Evolutionary conservation across 169 alveolate genomes (phyloP).

Genomic region (Haemoproteus tartakovskyi): DNA sequence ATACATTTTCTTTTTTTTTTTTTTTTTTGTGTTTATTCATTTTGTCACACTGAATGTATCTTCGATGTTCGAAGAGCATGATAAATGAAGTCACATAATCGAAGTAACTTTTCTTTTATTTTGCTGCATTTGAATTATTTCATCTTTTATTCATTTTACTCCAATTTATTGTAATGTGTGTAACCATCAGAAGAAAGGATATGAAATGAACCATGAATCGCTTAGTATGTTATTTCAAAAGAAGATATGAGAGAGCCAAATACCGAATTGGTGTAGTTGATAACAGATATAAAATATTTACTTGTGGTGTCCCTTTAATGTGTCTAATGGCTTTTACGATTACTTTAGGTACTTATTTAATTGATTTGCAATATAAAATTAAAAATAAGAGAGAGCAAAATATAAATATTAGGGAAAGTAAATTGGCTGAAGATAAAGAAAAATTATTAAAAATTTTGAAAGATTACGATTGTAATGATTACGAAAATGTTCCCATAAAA

Average conservation of each 20-base stretch:
- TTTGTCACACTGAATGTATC: too few species aligned
- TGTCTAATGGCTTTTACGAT: slow-evolving; percentile 45
- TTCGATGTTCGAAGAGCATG: too few species aligned
- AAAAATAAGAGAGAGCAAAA: slow-evolving; percentile 37
- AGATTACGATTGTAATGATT: slow-evolving; percentile 51
- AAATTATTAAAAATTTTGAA: slow-evolving; percentile 42
- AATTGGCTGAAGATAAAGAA: slow-evolving; percentile 38
- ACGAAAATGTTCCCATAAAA: slow-evolving; percentile 61
- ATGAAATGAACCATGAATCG: too few species aligned
- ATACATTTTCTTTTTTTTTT: too few species aligned
- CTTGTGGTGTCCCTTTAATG: slow-evolving; percentile 53
- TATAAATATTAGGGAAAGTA: slow-evolving; percentile 56
- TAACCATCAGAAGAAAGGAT: too few species aligned
- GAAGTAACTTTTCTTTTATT: too few species aligned
- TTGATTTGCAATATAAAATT: slow-evolving; percentile 50
- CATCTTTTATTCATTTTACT: too few species aligned
- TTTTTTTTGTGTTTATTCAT: too few species aligned
- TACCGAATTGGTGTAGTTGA: slow-evolving; percentile 49
- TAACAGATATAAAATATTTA: slow-evolving; percentile 48
- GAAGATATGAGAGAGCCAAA: slow-evolving; percentile 26
- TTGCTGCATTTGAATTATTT: too few species aligned
- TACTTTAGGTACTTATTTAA: slow-evolving; percentile 36
- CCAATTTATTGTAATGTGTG: too few species aligned
- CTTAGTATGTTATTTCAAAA: slow-evolving; percentile 8
- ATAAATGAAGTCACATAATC: too few species aligned